These are phyloP conservation scores for Pisolithus thermaeus DNA, from an alignment of 1,284 basidiomycete species.

Conservation along the genomic window DNA sequence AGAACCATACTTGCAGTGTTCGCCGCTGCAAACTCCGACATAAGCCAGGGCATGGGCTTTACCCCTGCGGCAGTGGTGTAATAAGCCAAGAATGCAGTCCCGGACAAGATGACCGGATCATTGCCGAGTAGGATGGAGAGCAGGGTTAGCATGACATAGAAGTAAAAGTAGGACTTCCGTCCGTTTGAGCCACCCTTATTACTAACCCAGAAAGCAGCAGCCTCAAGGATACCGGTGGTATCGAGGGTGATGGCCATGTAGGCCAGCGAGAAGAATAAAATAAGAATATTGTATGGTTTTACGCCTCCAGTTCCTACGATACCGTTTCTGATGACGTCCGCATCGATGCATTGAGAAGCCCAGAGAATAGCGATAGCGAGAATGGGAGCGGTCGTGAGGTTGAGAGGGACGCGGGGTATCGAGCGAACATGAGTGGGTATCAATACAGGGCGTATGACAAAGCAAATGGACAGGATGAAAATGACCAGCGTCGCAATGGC, in stretches of 20 bases:
- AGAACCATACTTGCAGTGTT: slow-evolving; percentile 76
- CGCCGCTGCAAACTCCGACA: slow-evolving; percentile 59
- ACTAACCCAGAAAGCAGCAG: slow-evolving; percentile 84
- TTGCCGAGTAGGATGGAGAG: slow-evolving; percentile 85
- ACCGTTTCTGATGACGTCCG: slow-evolving; percentile 60
- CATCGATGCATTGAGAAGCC: slow-evolving; percentile 67
- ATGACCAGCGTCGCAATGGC: slow-evolving; percentile 64
- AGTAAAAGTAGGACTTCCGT: slow-evolving; percentile 66
- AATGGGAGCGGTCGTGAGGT: slow-evolving; percentile 73
- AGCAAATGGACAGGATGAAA: slow-evolving; percentile 69
- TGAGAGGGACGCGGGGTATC: slow-evolving; percentile 43
- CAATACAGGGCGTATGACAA: slow-evolving; percentile 62
- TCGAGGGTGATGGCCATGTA: slow-evolving; percentile 95
- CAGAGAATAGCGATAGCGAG: slow-evolving; percentile 76
- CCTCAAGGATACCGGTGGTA: slow-evolving; percentile 81
- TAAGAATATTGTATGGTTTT: slow-evolving; percentile 90
- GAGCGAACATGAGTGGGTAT: slow-evolving; percentile 40
- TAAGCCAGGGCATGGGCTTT: slow-evolving; percentile 42
- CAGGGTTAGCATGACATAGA: slow-evolving; percentile 77
- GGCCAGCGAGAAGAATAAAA: slow-evolving; percentile 87
- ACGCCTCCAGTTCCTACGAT: slow-evolving; percentile 72
- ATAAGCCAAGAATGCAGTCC: slow-evolving; percentile 84
- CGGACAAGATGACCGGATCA: slow-evolving; percentile 81
- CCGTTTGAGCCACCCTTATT: slow-evolving; percentile 71
- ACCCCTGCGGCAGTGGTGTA: slow-evolving; percentile 70